Evolutionary conservation across 169 alveolate genomes (phyloP).

Genomic region (Amoebophrya sp.): DNA sequence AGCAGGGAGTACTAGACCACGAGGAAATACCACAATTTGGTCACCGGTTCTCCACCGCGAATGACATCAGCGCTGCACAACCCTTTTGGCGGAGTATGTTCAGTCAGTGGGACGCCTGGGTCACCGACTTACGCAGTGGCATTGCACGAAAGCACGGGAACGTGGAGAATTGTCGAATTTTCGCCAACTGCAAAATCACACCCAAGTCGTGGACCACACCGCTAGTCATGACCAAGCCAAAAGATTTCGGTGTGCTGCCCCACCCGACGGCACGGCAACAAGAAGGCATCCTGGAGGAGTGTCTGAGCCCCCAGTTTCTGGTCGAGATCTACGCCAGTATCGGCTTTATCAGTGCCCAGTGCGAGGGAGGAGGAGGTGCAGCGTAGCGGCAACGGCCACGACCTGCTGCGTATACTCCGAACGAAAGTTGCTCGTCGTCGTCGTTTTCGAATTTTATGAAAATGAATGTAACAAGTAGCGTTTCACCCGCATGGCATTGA

Average conservation of each 20-base stretch:
- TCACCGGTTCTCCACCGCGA: background rate
- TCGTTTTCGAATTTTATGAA: no score
- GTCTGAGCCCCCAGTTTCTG: background rate
- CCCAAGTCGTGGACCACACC: background rate
- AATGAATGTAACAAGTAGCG: no score
- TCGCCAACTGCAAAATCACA: background rate
- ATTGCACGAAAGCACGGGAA: background rate
- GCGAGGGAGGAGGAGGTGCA: no score
- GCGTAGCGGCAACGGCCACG: no score
- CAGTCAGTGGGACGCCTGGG: background rate
- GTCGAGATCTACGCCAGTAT: background rate
- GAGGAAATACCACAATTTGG: background rate
- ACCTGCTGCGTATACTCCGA: no score
- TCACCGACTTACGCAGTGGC: background rate
- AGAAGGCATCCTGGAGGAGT: background rate
- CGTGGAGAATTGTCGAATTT: background rate
- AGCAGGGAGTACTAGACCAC: no score
- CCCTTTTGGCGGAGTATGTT: background rate
- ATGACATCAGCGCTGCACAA: background rate
- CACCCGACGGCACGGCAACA: background rate
- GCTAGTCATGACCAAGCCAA: background rate
- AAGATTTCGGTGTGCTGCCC: background rate
- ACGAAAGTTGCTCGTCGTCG: no score
- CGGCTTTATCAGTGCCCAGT: background rate
- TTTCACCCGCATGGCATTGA: no score